Conservation (phyloP, 2,329 filamentous ascomycete genomes). For the Acrocalymma vagum region DNA sequence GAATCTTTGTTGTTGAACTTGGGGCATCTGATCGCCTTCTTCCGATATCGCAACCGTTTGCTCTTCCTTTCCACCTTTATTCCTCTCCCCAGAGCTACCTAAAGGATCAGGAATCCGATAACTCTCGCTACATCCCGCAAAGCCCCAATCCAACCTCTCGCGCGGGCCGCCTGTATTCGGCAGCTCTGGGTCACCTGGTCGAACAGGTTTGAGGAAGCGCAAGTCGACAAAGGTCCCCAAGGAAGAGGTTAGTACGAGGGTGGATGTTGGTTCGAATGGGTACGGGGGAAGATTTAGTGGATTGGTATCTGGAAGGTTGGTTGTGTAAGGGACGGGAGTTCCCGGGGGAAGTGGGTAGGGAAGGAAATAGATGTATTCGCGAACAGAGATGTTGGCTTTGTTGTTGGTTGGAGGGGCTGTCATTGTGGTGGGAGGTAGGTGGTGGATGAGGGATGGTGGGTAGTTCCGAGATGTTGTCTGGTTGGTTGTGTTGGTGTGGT, state of each 20-base stretch:
- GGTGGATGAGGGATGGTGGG: too few relatives aligned
- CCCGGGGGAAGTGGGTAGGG: conserved; percentile 44
- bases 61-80: not conserved
- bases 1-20: not conserved
- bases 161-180: conserved; percentile 36
- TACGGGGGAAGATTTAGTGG: conserved; percentile 27
- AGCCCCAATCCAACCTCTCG: conserved; percentile 69
- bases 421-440: too few relatives aligned
- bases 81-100: not conserved
- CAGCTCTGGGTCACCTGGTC: conserved; percentile 11
- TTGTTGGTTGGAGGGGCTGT: too few relatives aligned
- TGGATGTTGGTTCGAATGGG: conserved; percentile 66
- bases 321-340: conserved; percentile 38
- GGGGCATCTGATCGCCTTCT: not conserved
- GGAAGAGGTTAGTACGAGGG: conserved; percentile 70
- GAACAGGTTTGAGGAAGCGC: conserved; percentile 55
- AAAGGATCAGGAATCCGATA: conserved; percentile 4
- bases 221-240: conserved; percentile 68
- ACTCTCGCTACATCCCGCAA: conserved; percentile 62
- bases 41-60: not conserved
- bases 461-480: too few relatives aligned
- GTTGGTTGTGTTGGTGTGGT: too few relatives aligned
- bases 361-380: conserved; percentile 68
- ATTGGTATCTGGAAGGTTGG: conserved; percentile 31
- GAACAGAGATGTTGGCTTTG: conserved; percentile 63